Conservation (phyloP, 768 basidiomycete genomes). For the Boletus rex-veris region DNA sequence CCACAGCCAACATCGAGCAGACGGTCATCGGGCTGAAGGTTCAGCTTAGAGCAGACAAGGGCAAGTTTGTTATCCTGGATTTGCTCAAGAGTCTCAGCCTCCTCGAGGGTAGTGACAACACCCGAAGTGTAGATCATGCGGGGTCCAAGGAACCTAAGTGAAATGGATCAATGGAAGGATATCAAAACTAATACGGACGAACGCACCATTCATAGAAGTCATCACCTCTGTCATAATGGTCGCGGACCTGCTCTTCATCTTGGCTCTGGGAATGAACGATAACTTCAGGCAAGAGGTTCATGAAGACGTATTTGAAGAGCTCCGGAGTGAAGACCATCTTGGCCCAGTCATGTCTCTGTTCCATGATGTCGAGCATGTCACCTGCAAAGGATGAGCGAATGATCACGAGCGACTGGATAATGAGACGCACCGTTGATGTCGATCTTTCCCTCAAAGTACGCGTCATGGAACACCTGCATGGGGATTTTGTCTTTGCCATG, state of each 20-base stretch:
- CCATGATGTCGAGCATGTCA: slow-evolving; percentile 90
- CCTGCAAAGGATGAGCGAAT: slow-evolving; percentile 41
- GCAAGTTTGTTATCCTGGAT: slow-evolving; percentile 98
- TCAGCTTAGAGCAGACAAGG: slow-evolving; percentile 91
- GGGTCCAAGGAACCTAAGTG: slow-evolving; percentile 80
- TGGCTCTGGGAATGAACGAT: slow-evolving; percentile 86
- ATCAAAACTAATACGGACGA: background rate
- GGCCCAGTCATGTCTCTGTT: slow-evolving; percentile 94
- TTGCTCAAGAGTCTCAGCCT: slow-evolving; percentile 82
- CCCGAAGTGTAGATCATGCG: slow-evolving; percentile 99
- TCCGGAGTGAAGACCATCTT: slow-evolving; percentile 87
- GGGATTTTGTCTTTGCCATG: slow-evolving; percentile 88
- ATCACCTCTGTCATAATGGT: slow-evolving; percentile 94
- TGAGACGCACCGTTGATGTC: slow-evolving; percentile 81
- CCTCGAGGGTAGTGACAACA: slow-evolving; percentile 66
- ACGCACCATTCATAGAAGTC: slow-evolving; percentile 86
- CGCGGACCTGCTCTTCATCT: slow-evolving; percentile 94
- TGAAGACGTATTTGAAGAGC: slow-evolving; percentile 92
- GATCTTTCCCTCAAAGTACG: slow-evolving; percentile 93
- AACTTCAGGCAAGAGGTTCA: slow-evolving; percentile 87
- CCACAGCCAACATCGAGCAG: slow-evolving; percentile 88
- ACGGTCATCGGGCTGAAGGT: slow-evolving; percentile 81
- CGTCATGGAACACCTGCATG: slow-evolving; percentile 97
- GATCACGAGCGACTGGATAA: background rate
- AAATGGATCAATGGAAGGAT: background rate